phyloP scores from a whole-genome alignment of 371 early-diverging fungal genomes.

The Rhizopus microsporus region DNA sequence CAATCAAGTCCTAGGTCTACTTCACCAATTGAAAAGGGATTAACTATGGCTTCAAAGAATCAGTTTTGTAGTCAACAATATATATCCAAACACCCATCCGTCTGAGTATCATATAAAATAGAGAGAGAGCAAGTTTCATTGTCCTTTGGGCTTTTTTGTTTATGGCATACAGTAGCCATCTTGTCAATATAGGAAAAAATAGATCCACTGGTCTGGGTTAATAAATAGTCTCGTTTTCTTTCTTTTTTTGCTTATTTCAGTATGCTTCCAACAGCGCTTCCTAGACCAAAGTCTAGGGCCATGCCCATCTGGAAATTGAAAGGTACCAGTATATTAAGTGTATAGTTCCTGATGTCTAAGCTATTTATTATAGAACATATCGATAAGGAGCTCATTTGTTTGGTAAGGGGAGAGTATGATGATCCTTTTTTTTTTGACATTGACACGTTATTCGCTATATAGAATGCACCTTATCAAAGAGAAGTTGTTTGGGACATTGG shows the following conservation, averaged over 20 bases:
- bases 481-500: constrained; percentile 31
- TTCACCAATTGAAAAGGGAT: too few relatives aligned
- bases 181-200: too few relatives aligned
- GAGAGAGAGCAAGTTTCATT: too few relatives aligned
- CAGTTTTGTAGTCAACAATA: too few relatives aligned
- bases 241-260: background rate
- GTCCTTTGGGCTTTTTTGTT: too few relatives aligned
- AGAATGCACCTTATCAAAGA: constrained; percentile 47
- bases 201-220: too few relatives aligned
- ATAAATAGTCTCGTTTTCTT: background rate
- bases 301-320: constrained; percentile 12
- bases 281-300: constrained; percentile 1
- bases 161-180: too few relatives aligned
- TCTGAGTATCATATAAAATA: too few relatives aligned
- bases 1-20: too few relatives aligned
- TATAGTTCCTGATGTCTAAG: background rate
- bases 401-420: constrained; percentile 8
- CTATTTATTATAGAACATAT: constrained; percentile 8
- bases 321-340: constrained; percentile 1
- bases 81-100: too few relatives aligned
- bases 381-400: constrained; percentile 1
- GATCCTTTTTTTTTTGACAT: background rate
- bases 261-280: background rate
- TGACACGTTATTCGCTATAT: constrained; percentile 11
- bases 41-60: too few relatives aligned